Base-by-base conservation (phyloP, 139 green algal genomes). In the Coccomyxa sp. region DNA sequence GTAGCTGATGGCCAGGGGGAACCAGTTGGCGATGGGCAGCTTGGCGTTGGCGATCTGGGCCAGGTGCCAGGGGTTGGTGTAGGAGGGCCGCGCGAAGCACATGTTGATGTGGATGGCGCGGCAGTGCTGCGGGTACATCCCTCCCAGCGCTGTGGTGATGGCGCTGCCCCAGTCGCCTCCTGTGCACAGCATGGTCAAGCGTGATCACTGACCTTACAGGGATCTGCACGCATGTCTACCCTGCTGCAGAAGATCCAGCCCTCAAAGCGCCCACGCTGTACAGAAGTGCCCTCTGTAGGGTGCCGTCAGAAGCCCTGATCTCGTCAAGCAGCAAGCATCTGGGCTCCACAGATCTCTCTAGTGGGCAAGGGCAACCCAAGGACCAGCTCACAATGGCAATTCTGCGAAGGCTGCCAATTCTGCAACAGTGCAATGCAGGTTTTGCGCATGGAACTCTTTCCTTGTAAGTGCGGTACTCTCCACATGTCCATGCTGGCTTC, bases 101-200 rank as follows among this genome's bases (percentile, higher is more conserved):
- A 81, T 34, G 75, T 84, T 84, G 10, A 73, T 54, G 39, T 81
- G 75, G 37, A 84, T 58, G 10, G 74, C 80, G 14, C 55, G 58
- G 69, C 74, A 80, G 37, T 73, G 38, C 18, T 79, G 38, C 8
- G 55, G 8, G 33, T 77, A 31, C 14, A 27, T n/a, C 6, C 14
- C 8, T n/a, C 55, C 79, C 29, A 83, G 79, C 18, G 33, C 31
- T n/a, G 27, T 39, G n/a, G n/a, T 55, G 55, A 83, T 58, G 31
- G 41, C 18, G 14, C 22, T 27, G 24, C 79, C 79, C 73, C 73
- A 83, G 40, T 83, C 79, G 29, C 79, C 73, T 29, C 79, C 78
- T 77, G 72, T 33, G 50, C 50, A 64, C 50, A 64, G 18, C 4
- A 64, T 64, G 50, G 3, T 64, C 50, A 64, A n/a, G n/a, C n/a